Base-by-base conservation (phyloP, 2,329 filamentous ascomycete species). In the Pestalotiopsis sp. region DNA sequence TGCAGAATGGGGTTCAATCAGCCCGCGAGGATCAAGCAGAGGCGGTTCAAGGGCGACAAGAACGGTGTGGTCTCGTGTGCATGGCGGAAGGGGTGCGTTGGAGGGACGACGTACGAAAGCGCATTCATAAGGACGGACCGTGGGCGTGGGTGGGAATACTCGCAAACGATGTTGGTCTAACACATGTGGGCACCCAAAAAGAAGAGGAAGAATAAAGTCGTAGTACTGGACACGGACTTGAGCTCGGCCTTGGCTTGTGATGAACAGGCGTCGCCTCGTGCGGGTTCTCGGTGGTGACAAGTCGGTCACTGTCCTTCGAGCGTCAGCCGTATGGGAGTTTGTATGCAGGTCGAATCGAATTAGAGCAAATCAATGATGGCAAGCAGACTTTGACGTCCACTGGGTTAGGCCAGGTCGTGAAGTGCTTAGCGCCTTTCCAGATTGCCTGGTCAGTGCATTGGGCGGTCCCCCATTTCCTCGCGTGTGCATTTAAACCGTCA, bases 1-100 rank as follows among this genome's bases (percentile, higher is more conserved):
- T 20, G 59, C 7, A 14, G 27, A n/a, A 41, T 49, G 56, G 14
- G 20, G 31, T 25, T 25, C 60, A 67, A 62, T 57, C 66, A 59
- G 39, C 13, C 31, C 14, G 39, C 31, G 14, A n/a, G 12, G 58
- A n/a, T 60, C 45, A 36, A 36, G 17, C n/a, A 59, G 23, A 59
- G 27, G 57, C 57, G 27, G 20, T 36, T 59, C 25, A 36, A 14
- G 11, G 57, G 57, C 23, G 25, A 59, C 27, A 23, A 27, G 12
- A 27, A 23, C 3, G 17, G 57, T 14, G 25, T 17, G 23, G 57
- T 59, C 57, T 59, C 57, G 23, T 59, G 57, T 52, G 45, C 45
- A 52, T n/a, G 57, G 20, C 25, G 70, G 71, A 66, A 69, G 67
- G 70, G 71, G 38, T 69, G 39, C 20, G 12, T 52, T 62, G 56